Evolutionary conservation across 2,329 filamentous ascomycete genomes (phyloP), one percentile per base, ranked within the genome.

Genomic region (Fonsecaea erecta): DNA sequence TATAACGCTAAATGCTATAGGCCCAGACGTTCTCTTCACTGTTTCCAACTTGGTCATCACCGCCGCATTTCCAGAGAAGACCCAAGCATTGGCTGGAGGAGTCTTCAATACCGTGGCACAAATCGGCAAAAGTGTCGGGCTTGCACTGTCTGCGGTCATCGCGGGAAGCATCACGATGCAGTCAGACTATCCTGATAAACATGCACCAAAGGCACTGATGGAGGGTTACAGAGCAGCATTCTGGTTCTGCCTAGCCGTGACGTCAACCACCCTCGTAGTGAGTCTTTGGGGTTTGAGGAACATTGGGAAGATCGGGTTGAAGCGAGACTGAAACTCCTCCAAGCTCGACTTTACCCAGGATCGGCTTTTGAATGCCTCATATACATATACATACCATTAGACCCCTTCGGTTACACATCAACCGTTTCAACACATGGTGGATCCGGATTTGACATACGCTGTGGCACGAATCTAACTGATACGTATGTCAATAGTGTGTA

Each of bases 61-160:
- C 0, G 81, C 84, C 12, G 80, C 78, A 1, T 88, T 88, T 67
- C 82, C 84, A 0, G 77, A 80, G 16, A 76, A 84, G 6, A 86
- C 80, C 0, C 86, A 88, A 64, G 84, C 83, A 0, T 76, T 89
- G 0, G 86, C 85, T 0, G 87, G 86, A 0, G 86, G 84, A 0
- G 85, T 89, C 0, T 88, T 88, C 73, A 87, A 86, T 65, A 87
- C 85, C 0, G 77, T 83, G 0, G 76, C 81, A 0, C 85, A 88
- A 67, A 82, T 88, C 58, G 86, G 86, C 0, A 83, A 79, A 18
- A 81, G 82, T 0, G 77, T 87, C 1, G 84, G 84, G 0, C 72
- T 87, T 2, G 83, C 83, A 3, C 74, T 84, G 1, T 80, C 82
- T 60, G 82, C 82, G 8, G 80, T 83, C 0, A 81, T 86, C 43